Percentiles rank a stretch among this genome's conserved stretches.
Evolutionary conservation across 805 yeast species (phyloP).

Genomic region (Barnettozyma sucrosica): DNA sequence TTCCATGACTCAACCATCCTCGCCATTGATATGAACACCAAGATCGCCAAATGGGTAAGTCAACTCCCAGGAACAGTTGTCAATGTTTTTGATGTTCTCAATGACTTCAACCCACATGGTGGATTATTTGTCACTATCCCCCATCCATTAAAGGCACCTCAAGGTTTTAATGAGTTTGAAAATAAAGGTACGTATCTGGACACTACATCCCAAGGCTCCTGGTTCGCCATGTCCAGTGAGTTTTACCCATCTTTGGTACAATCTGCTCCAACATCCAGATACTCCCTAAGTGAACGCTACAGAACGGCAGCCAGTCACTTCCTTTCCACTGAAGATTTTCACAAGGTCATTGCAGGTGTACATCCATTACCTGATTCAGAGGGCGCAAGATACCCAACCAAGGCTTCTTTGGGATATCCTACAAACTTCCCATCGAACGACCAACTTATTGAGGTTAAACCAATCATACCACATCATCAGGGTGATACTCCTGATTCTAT

Average conservation of each 20-base stretch:
- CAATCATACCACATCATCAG: constrained; percentile 2
- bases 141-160: constrained; percentile 49
- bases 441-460: constrained; percentile 8
- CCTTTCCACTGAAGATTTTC: constrained; percentile 19
- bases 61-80: constrained; percentile 67
- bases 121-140: constrained; percentile 50
- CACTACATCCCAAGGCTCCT: constrained; percentile 54
- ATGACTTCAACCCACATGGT: constrained; percentile 18
- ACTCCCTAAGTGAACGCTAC: constrained; percentile 39
- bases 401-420: constrained; percentile 17
- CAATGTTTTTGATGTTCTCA: constrained; percentile 70
- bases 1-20: constrained; percentile 73
- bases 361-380: constrained; percentile 28
- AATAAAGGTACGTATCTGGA: constrained; percentile 59
- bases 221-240: constrained; percentile 81
- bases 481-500: constrained; percentile 1
- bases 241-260: constrained; percentile 78
- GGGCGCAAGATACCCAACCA: constrained; percentile 7
- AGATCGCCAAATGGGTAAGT: constrained; percentile 75
- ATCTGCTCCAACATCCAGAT: constrained; percentile 71
- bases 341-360: constrained; percentile 42
- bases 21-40: constrained; percentile 65
- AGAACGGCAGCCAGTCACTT: constrained; percentile 36
- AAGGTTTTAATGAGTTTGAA: constrained; percentile 14
- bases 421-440: constrained; percentile 7